These are phyloP conservation scores for Tetrapisispora namnaoensis DNA, from an alignment of 805 yeast genomes.

Conservation along the genomic window DNA sequence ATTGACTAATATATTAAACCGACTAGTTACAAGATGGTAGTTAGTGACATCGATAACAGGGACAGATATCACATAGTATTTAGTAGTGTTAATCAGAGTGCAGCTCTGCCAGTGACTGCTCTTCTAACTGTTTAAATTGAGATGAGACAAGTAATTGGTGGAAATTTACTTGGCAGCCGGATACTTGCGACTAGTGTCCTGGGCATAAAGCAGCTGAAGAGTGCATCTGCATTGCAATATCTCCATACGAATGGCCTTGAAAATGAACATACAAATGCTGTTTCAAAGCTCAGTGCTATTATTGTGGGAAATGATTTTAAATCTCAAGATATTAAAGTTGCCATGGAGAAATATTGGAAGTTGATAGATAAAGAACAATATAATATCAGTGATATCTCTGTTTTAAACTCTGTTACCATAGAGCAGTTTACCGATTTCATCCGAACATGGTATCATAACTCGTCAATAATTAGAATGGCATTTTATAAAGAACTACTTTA, in stretches of 20 bases:
- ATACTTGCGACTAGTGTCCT: neutral
- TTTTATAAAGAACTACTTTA: slow-evolving; percentile 9
- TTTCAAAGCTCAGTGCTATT: neutral
- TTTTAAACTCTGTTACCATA: neutral
- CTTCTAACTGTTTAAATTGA: neutral
- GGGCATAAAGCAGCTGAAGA: neutral
- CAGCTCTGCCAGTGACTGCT: too few species aligned
- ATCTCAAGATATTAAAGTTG: neutral
- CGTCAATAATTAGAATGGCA: slow-evolving; percentile 7
- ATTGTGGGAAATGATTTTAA: neutral
- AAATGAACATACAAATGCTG: too few species aligned
- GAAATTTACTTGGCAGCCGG: neutral
- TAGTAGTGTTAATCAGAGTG: too few species aligned
- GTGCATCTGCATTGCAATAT: neutral
- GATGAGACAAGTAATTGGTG: neutral
- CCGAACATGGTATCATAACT: slow-evolving; percentile 1
- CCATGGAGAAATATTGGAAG: neutral
- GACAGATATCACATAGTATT: too few species aligned
- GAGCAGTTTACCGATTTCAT: slow-evolving; percentile 1
- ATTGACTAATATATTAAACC: too few species aligned
- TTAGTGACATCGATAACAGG: too few species aligned
- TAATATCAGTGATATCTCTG: neutral
- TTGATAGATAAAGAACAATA: neutral
- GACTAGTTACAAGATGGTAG: too few species aligned
- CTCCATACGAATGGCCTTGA: neutral